Base-by-base conservation (phyloP, 2,329 filamentous ascomycete species). In the Fusarium sp. region DNA sequence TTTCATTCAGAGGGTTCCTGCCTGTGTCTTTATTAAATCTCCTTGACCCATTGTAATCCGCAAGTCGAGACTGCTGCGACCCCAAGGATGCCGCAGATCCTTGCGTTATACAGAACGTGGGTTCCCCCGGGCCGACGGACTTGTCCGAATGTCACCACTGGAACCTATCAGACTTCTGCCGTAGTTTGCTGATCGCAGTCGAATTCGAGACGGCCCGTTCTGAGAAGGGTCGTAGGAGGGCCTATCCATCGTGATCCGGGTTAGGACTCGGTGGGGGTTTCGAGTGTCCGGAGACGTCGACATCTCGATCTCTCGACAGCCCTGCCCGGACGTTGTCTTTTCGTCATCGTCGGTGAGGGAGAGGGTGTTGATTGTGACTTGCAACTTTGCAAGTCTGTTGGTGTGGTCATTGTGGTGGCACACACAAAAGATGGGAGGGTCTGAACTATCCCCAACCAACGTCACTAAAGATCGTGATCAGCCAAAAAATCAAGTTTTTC, bases 401-500 rank as follows among this genome's bases (percentile, higher is more conserved):
- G 24, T 9, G 36, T 16, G 46, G 46, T 51, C 16, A 51, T 2
- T 24, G 42, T 29, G 46, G 17, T 29, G 55, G 17, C 12, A 35
- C 38, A 35, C 38, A 53, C 35, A 31, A 38, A 27, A 27, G 33
- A 16, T 8, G 12, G 36, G 42, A 17, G 20, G 33, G 33, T 20
- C 24, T 16, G 16, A 44, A 60, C 31, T 20, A 33, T 33, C 53
- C 55, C 9, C 10, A 51, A 29, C 27, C 3, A 56, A 31, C 27
- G 60, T 51, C 29, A 57, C 49, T 24, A 20, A 16, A 40, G n/a
- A 29, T 11, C 22, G 49, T 29, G 27, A 51, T 33, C 33, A 42
- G 16, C 65, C n/a, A 14, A 22, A 24, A 70, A 69, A 69, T 65
- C 67, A 65, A 69, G 33, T 65, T 65, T 69, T 55, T 36, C 7